Base-by-base conservation (phyloP, 805 yeast genomes). In the Groenewaldozyma tartarivorans region DNA sequence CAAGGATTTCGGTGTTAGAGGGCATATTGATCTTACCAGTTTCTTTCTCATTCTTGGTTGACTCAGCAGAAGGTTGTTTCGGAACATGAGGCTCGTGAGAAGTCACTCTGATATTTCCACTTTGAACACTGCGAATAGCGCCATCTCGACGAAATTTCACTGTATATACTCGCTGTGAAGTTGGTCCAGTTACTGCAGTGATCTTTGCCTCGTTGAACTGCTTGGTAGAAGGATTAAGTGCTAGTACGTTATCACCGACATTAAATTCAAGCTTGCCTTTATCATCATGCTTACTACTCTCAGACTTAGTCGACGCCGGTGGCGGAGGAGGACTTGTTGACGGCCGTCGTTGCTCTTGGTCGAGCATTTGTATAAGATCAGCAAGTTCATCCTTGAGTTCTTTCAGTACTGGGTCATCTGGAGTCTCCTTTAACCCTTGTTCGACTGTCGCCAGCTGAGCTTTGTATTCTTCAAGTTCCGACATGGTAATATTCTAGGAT, bases 401-500 rank as follows among this genome's bases (percentile, higher is more conserved):
- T 13, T 36, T 20, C 7, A 62, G 52, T 20, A 56, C 51, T 18
- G 46, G 55, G 39, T 53, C 50, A 1, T 38, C 44, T 4, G 61
- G 62, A 21, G 47, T 53, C 3, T 46, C 48, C 20, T 24, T 30
- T 7, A 62, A 42, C 5, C 57, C 55, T 24, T 44, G 53, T 27
- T 47, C 51, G 6, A 62, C 60, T 21, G 48, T 40, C 6, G 46
- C 49, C n/a, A 62, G 57, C 46, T 60, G 63, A 11, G 39, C 41
- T 37, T 52, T 44, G 43, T 55, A 62, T 41, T 62, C 63, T 6
- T 45, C 51, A 20, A 60, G 49, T 45, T 62, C 66, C 4, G 44
- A 42, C 4, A 37, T 39, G 16, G 46, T 38, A 51, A 50, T 53
- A 15, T 5, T 36, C n/a, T n/a, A n/a, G n/a, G n/a, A n/a, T n/a